Evolutionary conservation across 2,329 filamentous ascomycete species (phyloP).

Genomic region (Aspergillus puulaauensis): DNA sequence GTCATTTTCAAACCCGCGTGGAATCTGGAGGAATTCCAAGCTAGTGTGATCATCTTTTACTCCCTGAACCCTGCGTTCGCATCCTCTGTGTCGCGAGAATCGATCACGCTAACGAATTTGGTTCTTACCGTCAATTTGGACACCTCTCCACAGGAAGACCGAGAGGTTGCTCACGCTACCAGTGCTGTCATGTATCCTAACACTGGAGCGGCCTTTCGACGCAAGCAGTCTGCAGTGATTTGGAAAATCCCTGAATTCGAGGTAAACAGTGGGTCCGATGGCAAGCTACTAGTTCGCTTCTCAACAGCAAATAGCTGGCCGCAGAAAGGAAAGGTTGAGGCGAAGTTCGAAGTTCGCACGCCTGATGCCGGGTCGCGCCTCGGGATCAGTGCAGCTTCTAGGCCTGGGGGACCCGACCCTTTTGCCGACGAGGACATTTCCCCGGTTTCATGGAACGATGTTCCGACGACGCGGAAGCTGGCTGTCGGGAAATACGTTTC

Average conservation of each 20-base stretch:
- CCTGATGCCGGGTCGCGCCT: constrained; percentile 63
- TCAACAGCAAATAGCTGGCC: constrained; percentile 69
- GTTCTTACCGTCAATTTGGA: constrained; percentile 62
- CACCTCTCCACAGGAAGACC: constrained; percentile 38
- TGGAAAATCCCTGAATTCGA: constrained; percentile 52
- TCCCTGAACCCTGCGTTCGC: constrained; percentile 71
- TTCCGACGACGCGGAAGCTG: constrained; percentile 66
- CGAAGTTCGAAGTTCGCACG: constrained; percentile 70
- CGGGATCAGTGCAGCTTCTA: constrained; percentile 51
- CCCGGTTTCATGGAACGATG: constrained; percentile 60
- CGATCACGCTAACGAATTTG: constrained; percentile 70
- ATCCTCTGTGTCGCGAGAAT: constrained; percentile 40
- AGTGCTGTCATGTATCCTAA: constrained; percentile 49
- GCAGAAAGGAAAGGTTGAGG: constrained; percentile 75
- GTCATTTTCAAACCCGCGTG: constrained; percentile 72
- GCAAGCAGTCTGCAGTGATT: constrained; percentile 46
- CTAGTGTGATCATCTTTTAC: constrained; percentile 84
- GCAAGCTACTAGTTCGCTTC: constrained; percentile 82
- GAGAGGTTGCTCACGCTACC: constrained; percentile 41
- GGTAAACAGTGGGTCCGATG: constrained; percentile 54
- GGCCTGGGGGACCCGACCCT: constrained; percentile 39
- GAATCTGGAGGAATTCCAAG: constrained; percentile 80
- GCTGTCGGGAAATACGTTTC: constrained; percentile 75
- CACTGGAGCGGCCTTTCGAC: constrained; percentile 44
- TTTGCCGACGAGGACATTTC: constrained; percentile 47